These are phyloP conservation scores for Trichosporon faecale DNA, from an alignment of 1,284 basidiomycete species.

Conservation along the genomic window DNA sequence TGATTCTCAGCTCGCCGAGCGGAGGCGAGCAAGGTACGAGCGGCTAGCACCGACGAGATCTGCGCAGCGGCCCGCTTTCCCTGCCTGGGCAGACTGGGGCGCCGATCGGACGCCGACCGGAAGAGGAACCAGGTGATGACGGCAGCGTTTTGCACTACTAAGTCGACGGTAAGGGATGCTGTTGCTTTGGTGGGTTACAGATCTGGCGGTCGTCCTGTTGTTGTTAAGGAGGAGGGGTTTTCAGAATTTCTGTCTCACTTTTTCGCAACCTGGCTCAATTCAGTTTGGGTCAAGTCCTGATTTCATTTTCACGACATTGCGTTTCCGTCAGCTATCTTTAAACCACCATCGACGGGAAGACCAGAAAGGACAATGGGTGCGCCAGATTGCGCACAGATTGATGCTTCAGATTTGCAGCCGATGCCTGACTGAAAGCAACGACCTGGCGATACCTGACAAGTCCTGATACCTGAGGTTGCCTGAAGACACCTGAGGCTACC, in stretches of 20 bases:
- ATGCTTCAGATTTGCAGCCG: neutral
- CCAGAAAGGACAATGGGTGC: neutral
- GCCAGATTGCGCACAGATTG: neutral
- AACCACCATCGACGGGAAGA: no score
- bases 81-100: no score
- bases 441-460: neutral
- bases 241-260: neutral
- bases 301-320: neutral
- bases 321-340: neutral
- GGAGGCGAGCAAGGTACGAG: neutral
- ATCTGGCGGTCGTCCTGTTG: no score
- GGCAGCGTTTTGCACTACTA: neutral
- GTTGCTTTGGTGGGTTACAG: no score
- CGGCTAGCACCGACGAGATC: neutral
- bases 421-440: neutral
- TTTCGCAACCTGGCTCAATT: neutral
- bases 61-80: neutral
- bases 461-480: neutral
- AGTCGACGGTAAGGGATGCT: no score
- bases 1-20: no score
- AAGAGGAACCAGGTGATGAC: neutral
- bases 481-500: neutral
- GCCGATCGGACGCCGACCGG: neutral
- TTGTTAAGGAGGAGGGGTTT: neutral
- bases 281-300: neutral